Percentiles rank a stretch among this genome's conserved stretches.
Conservation (phyloP, 345 rosid species). For the Boechera retrofracta region DNA sequence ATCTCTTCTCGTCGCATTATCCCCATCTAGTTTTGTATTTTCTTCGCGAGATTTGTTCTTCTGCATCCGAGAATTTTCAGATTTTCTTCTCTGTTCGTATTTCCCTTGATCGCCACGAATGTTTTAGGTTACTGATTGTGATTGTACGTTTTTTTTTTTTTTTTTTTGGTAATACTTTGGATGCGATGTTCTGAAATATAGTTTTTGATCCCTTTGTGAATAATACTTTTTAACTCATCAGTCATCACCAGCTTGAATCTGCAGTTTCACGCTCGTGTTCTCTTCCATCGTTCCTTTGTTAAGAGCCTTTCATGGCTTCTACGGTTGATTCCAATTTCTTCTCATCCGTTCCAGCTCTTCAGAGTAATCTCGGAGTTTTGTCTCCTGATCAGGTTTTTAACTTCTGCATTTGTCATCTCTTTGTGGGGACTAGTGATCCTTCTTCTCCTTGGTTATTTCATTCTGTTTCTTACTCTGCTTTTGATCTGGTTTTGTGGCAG, state of each 20-base stretch:
- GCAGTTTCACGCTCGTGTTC: constrained; percentile 1
- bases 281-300: constrained; percentile 6
- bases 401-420: neutral
- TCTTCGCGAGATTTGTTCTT: neutral
- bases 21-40: too few species aligned
- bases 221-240: neutral
- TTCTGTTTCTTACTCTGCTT: constrained; percentile 9
- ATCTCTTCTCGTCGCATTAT: neutral
- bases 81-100: neutral
- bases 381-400: constrained; percentile 61
- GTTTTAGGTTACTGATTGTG: neutral
- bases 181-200: neutral
- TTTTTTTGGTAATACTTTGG: too few species aligned
- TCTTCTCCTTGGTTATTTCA: neutral
- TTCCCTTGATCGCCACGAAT: neutral
- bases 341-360: constrained; percentile 64
- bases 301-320: constrained; percentile 45
- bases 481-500: constrained; percentile 47
- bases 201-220: neutral
- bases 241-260: neutral
- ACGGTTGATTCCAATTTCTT: constrained; percentile 48
- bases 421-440: neutral
- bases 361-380: constrained; percentile 59
- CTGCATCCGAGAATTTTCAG: neutral
- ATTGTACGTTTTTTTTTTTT: too few species aligned